These are phyloP conservation scores for Hydnomerulius pinastri DNA, from an alignment of 768 basidiomycete genomes.

Conservation along the genomic window DNA sequence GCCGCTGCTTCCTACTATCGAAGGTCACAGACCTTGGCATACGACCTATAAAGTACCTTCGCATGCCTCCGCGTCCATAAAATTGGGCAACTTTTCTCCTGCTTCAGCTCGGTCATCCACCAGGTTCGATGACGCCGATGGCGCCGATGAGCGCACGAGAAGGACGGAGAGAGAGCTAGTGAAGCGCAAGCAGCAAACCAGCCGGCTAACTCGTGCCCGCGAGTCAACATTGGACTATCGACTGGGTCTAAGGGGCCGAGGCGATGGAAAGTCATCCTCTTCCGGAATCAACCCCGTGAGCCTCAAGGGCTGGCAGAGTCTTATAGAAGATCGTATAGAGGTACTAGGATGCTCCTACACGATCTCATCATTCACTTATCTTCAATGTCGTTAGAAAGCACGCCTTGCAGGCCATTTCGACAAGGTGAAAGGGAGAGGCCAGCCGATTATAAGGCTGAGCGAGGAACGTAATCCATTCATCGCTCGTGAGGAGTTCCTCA, in stretches of 20 bases:
- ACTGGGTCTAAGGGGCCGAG: slow-evolving; percentile 50
- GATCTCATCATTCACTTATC: neutral
- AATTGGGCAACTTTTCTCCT: slow-evolving; percentile 47
- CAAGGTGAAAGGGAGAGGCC: slow-evolving; percentile 67
- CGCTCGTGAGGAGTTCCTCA: slow-evolving; percentile 74
- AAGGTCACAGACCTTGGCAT: slow-evolving; percentile 68
- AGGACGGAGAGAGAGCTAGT: slow-evolving; percentile 50
- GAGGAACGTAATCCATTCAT: slow-evolving; percentile 68
- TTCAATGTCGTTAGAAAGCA: slow-evolving; percentile 49
- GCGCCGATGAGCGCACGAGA: slow-evolving; percentile 40
- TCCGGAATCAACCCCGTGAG: slow-evolving; percentile 55
- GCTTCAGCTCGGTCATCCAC: slow-evolving; percentile 14
- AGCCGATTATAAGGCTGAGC: slow-evolving; percentile 43
- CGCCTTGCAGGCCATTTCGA: slow-evolving; percentile 68
- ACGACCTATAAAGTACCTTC: slow-evolving; percentile 65
- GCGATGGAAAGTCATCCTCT: neutral
- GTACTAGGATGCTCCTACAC: slow-evolving; percentile 36
- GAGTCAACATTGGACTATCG: slow-evolving; percentile 80
- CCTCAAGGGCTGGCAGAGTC: slow-evolving; percentile 71
- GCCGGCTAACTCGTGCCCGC: slow-evolving; percentile 58
- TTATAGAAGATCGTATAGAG: slow-evolving; percentile 83
- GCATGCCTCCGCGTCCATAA: slow-evolving; percentile 53
- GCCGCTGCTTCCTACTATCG: slow-evolving; percentile 54
- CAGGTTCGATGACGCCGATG: slow-evolving; percentile 22
- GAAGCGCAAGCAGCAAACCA: slow-evolving; percentile 54